Base-by-base conservation (phyloP, 2,329 filamentous ascomycete genomes). In the Sarocladiaceae sp. region DNA sequence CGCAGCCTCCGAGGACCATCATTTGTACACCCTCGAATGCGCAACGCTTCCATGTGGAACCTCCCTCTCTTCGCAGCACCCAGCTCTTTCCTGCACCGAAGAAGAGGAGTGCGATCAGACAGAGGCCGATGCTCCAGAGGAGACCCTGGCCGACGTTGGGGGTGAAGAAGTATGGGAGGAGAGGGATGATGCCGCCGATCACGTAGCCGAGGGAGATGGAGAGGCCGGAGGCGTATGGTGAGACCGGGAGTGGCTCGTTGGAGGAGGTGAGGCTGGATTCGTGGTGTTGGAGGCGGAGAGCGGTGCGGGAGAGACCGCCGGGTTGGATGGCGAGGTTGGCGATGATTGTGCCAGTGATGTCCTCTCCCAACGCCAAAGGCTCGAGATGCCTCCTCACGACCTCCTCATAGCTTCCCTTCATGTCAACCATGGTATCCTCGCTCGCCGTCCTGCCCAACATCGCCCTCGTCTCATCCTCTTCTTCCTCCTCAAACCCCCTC, bases 201-300 rank as follows among this genome's bases (percentile, higher is more conserved):
- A 85, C 74, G 58, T 87, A 87, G 0, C 83, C 82, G 2, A 79
- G 58, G 0, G 82, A 78, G 36, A 87, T 80, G 1, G 79, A 84
- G 10, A 83, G 57, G 2, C 82, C 83, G 0, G 76, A 80, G 11
- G 76, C 62, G 31, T 70, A 63, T 0, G 78, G 75, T 23, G 66
- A 65, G 8, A 63, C 55, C 51, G 44, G 53, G 25, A 55, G 52
- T 29, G 33, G 36, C 13, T 58, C 37, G 13, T 53, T 62, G 62
- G 40, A 61, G 60, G 29, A 36, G 18, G 25, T 22, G 26, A 42
- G 37, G 10, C 11, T 15, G 11, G 37, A 25, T 22, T 48, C 7
- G 26, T 48, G 44, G 44, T 48, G 44, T 22, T 57, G 51, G 1
- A 70, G 52, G 1, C 59, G 57, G 1, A 44, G 48, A 4, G 60